Evolutionary conservation across 75 land plant genomes (phyloP).

Genomic region (Ceratopteris richardii): DNA sequence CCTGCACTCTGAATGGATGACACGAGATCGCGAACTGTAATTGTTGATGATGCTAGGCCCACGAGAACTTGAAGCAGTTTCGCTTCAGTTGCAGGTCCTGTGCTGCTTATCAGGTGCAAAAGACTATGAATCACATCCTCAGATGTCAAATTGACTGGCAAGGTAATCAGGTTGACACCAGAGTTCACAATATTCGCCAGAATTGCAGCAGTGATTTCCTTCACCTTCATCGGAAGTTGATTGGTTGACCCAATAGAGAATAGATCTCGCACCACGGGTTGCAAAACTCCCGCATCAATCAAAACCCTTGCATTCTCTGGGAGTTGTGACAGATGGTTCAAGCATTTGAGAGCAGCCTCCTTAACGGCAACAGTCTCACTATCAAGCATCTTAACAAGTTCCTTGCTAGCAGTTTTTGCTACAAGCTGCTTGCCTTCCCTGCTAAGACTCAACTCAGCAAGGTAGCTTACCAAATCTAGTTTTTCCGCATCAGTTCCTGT

Average conservation of each 20-base stretch:
- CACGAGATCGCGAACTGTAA: constrained; percentile 20
- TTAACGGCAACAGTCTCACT: constrained; percentile 22
- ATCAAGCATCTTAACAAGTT: constrained; percentile 41
- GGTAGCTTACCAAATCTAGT: constrained; percentile 49
- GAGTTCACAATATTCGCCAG: constrained; percentile 55
- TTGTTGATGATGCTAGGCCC: constrained; percentile 27
- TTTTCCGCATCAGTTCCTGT: constrained; percentile 48
- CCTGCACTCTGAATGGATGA: constrained; percentile 42
- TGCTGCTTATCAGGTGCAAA: constrained; percentile 37
- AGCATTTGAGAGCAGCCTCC: constrained; percentile 46
- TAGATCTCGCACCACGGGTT: constrained; percentile 48
- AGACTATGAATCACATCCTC: constrained; percentile 45
- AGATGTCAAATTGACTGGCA: constrained; percentile 42
- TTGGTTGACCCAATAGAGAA: constrained; percentile 26
- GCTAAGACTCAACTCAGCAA: constrained; percentile 38
- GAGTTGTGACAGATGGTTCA: constrained; percentile 38
- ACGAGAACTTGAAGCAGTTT: constrained; percentile 31
- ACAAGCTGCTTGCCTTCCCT: constrained; percentile 31
- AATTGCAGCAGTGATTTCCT: constrained; percentile 40
- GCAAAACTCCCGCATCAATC: constrained; percentile 47
- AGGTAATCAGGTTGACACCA: constrained; percentile 22
- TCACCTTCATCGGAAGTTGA: constrained; percentile 35
- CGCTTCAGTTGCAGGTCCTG: constrained; percentile 35
- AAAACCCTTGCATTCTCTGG: constrained; percentile 33
- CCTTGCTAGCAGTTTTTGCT: constrained; percentile 30